Conservation (phyloP, 2,329 filamentous ascomycete genomes). For the Penicillium hesseltinei region DNA sequence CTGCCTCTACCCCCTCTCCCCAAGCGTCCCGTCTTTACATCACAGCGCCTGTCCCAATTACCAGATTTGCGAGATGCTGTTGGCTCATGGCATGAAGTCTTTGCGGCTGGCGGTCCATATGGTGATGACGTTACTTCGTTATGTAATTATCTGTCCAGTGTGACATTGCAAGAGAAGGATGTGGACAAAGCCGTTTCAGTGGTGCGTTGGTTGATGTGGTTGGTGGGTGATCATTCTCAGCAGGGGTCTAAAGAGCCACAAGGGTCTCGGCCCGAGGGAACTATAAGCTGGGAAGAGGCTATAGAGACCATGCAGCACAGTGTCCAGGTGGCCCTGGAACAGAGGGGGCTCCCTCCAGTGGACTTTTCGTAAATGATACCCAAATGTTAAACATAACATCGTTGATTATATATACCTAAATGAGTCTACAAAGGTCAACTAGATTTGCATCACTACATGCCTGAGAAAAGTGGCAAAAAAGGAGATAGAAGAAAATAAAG, state of each 20-base stretch:
- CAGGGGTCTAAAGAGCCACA: slow-evolving; percentile 37
- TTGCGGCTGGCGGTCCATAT: slow-evolving; percentile 72
- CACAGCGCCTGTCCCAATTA: slow-evolving; percentile 53
- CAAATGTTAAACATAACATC: not conserved
- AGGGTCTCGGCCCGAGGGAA: slow-evolving; percentile 33
- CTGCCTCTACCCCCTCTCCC: slow-evolving; percentile 49
- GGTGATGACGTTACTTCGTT: slow-evolving; percentile 73
- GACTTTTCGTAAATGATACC: slow-evolving; percentile 35
- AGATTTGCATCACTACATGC: not conserved
- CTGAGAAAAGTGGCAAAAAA: too few relatives aligned
- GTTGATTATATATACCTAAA: not conserved
- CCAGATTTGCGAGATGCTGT: slow-evolving; percentile 72
- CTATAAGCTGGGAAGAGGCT: slow-evolving; percentile 36
- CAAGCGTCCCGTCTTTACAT: slow-evolving; percentile 61
- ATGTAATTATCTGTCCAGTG: slow-evolving; percentile 66
- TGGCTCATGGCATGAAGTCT: slow-evolving; percentile 71
- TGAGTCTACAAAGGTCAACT: not conserved
- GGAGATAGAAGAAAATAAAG: not conserved
- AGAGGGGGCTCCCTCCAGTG: slow-evolving; percentile 48
- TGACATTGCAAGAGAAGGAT: slow-evolving; percentile 74
- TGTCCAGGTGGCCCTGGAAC: slow-evolving; percentile 44
- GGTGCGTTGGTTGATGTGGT: slow-evolving; percentile 61
- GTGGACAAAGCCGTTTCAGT: slow-evolving; percentile 70
- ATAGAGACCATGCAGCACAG: slow-evolving; percentile 41
- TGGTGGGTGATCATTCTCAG: slow-evolving; percentile 34